phyloP scores from a whole-genome alignment of 2,329 filamentous ascomycete species.

The Lachnellula hyalina region DNA sequence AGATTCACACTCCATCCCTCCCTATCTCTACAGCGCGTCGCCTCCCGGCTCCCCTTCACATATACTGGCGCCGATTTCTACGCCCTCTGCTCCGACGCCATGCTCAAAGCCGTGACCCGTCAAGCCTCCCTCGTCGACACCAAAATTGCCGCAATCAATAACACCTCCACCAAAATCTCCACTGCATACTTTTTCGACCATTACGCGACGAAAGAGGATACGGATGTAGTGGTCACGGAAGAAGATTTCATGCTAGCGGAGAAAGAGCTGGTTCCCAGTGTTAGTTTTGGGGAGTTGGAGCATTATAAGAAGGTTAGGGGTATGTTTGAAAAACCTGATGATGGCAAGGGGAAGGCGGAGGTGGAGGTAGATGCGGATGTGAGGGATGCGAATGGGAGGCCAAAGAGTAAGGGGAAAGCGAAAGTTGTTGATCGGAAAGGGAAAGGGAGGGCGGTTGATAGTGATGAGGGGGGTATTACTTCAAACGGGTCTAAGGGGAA shows the following conservation, averaged over 20 bases:
- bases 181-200: conserved; percentile 97
- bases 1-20: conserved; percentile 81
- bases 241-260: conserved; percentile 81
- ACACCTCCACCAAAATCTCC: conserved; percentile 47
- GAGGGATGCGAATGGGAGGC: neutral
- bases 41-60: conserved; percentile 79
- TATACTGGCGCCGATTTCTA: conserved; percentile 98
- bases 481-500: conserved; percentile 25
- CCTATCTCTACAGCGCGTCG: conserved; percentile 69
- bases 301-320: conserved; percentile 84
- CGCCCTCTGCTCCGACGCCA: conserved; percentile 92
- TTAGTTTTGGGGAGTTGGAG: conserved; percentile 83
- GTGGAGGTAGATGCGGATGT: neutral
- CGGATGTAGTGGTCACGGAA: conserved; percentile 82
- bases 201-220: conserved; percentile 73
- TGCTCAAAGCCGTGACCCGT: conserved; percentile 96
- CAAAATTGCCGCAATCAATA: conserved; percentile 69
- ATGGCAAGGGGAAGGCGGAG: conserved; percentile 16
- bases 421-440: conserved; percentile 30
- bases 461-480: conserved; percentile 26
- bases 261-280: conserved; percentile 82
- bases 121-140: conserved; percentile 78
- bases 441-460: conserved; percentile 34
- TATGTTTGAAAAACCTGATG: conserved; percentile 66
- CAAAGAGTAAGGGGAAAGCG: conserved; percentile 21